Evolutionary conservation across 2,329 filamentous ascomycete species (phyloP), one percentile per base, ranked within the genome.

Genomic region (Penicillium sp.): DNA sequence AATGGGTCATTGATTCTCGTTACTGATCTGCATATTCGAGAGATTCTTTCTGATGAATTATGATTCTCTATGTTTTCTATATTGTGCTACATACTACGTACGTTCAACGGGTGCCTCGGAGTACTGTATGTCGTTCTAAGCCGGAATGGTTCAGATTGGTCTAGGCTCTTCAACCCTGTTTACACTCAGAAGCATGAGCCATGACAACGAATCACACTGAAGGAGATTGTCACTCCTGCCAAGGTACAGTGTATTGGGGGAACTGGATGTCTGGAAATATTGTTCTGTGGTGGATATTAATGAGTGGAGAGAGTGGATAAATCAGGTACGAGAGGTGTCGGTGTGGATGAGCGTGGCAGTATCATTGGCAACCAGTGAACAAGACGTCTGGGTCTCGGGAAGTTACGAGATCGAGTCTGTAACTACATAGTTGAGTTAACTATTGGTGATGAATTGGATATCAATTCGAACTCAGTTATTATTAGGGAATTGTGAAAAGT

Each of bases 1-100:
- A 64, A 28, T 53, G 59, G 47, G 42, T 58, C 31, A 24, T 54
- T 14, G 52, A 55, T 28, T 57, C 61, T 24, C 42, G 50, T 10
- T 55, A 54, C 22, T 52, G 11, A 34, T 18, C 14, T 34, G 16
- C 14, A 34, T 18, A 18, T 34, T 11, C 31, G 16, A 34, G n/a
- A 3, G 14, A 20, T 6, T 18, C 6, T 32, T 32, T 26, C 24
- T 27, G 31, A 34, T 34, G 31, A 34, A 34, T 18, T 18, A 34
- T 5, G 31, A 34, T 18, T 20, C 31, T 34, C 31, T 34, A 34
- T 11, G 14, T 34, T 18, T 34, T 18, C 11, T 10, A 32, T 13
- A 8, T 34, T 11, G 14, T 18, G 31, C n/a, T n/a, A n/a, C n/a
- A n/a, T n/a, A n/a, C n/a, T n/a, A n/a, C n/a, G n/a, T n/a, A n/a